These are phyloP conservation scores for Stachybotrys elegans DNA, from an alignment of 2,329 filamentous ascomycete species.

Conservation along the genomic window DNA sequence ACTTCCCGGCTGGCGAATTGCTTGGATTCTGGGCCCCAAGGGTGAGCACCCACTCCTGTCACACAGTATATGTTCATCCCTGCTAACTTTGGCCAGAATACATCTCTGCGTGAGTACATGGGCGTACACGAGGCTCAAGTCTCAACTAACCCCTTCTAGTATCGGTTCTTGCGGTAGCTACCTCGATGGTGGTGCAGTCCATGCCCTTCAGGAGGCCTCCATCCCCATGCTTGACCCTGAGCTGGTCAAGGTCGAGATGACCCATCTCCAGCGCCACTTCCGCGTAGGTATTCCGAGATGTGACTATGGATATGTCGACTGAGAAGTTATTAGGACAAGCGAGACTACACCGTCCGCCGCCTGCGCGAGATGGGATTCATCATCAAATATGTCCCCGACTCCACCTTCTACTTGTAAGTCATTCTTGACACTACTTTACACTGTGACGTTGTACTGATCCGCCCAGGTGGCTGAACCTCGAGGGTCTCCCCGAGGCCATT, in stretches of 20 bases:
- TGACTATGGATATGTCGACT: constrained; percentile 6
- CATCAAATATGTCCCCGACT: constrained; percentile 79
- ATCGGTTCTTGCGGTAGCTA: constrained; percentile 91
- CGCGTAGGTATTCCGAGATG: constrained; percentile 34
- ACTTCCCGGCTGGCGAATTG: constrained; percentile 91
- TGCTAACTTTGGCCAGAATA: constrained; percentile 54
- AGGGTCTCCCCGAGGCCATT: constrained; percentile 70
- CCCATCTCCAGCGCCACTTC: constrained; percentile 84
- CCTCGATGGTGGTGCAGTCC: constrained; percentile 89
- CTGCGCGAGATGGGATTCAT: constrained; percentile 82
- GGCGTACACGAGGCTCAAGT: background rate
- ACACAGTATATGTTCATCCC: background rate
- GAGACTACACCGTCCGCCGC: constrained; percentile 80
- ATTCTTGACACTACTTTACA: background rate
- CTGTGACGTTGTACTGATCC: background rate
- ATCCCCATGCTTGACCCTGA: constrained; percentile 86
- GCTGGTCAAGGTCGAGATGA: constrained; percentile 80
- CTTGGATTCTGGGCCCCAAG: constrained; percentile 93
- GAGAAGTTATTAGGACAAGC: constrained; percentile 59
- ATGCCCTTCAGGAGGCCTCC: constrained; percentile 92
- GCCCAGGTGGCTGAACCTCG: constrained; percentile 52
- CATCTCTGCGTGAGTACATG: constrained; percentile 63
- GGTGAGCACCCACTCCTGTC: constrained; percentile 21
- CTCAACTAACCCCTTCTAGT: constrained; percentile 24
- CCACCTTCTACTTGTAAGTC: constrained; percentile 84